A percentile compares a stretch with the other conserved stretches of the same genome.
These are phyloP conservation scores for Podaxis rugospora DNA, from an alignment of 768 basidiomycete genomes.

Conservation along the genomic window DNA sequence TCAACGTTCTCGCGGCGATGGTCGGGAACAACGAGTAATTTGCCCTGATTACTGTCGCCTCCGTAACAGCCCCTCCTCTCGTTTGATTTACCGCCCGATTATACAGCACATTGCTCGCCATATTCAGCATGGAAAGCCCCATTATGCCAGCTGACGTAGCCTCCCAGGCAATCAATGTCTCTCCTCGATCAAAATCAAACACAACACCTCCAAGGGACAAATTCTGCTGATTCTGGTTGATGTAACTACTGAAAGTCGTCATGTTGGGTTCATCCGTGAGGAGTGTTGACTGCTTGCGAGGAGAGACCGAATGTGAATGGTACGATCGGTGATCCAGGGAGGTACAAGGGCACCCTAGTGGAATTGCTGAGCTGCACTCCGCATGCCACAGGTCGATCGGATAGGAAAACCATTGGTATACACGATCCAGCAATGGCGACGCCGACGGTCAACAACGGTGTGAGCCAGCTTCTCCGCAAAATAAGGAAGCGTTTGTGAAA, in stretches of 20 bases:
- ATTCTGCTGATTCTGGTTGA: slow-evolving; percentile 47
- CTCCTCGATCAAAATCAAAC: slow-evolving; percentile 42
- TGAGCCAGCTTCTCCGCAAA: slow-evolving; percentile 63
- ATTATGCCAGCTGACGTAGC: slow-evolving; percentile 53
- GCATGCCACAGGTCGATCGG: slow-evolving; percentile 48
- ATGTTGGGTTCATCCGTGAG: slow-evolving; percentile 50
- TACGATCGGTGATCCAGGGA: slow-evolving; percentile 42
- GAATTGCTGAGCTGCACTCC: slow-evolving; percentile 31
- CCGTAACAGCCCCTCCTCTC: slow-evolving; percentile 14
- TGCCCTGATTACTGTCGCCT: slow-evolving; percentile 52
- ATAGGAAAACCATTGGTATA: slow-evolving; percentile 64
- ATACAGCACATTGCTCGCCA: slow-evolving; percentile 63
- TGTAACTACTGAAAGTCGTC: slow-evolving; percentile 50
- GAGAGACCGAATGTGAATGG: slow-evolving; percentile 24
- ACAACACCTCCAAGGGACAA: slow-evolving; percentile 69
- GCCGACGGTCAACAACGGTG: slow-evolving; percentile 48
- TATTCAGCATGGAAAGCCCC: slow-evolving; percentile 60
- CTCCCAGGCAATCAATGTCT: slow-evolving; percentile 69
- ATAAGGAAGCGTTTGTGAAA: slow-evolving; percentile 68
- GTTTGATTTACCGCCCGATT: slow-evolving; percentile 53
- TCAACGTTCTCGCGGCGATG: slow-evolving; percentile 50
- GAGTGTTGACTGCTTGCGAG: slow-evolving; percentile 43
- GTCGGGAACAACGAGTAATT: slow-evolving; percentile 57
- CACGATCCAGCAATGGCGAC: slow-evolving; percentile 60
- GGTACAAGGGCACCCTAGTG: slow-evolving; percentile 45